phyloP scores from a whole-genome alignment of 305 asterid species.

The Fraxinus baroniana region DNA sequence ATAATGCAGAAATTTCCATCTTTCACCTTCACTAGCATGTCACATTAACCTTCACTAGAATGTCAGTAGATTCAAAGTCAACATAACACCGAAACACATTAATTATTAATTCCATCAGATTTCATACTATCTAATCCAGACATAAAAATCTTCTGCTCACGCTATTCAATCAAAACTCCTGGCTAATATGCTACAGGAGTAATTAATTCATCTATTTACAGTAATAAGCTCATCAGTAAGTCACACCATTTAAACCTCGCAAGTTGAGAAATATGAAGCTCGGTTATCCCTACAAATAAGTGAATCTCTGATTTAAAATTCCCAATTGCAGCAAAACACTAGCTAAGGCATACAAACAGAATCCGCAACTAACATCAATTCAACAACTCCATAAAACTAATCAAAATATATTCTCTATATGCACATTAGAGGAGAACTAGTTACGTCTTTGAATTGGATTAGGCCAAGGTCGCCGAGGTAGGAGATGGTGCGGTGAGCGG shows the following conservation, averaged over 20 bases:
- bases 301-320: not conserved
- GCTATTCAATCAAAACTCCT: not conserved
- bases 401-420: not conserved
- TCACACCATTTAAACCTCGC: not conserved
- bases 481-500: constrained; percentile 81
- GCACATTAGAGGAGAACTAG: constrained; percentile 4
- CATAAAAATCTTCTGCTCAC: not conserved
- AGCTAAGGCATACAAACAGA: not conserved
- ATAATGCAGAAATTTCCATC: not conserved
- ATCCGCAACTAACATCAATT: constrained; percentile 4
- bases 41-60: not conserved
- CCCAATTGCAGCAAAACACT: not conserved
- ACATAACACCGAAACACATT: not conserved
- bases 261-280: not conserved
- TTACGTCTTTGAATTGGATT: constrained; percentile 69
- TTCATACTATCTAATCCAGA: not conserved
- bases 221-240: not conserved
- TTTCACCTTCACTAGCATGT: not conserved
- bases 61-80: not conserved
- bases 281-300: not conserved
- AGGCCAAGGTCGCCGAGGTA: constrained; percentile 94
- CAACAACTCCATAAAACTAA: constrained; percentile 15
- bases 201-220: not conserved
- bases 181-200: not conserved
- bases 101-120: not conserved